Conservation (phyloP, 805 yeast species). For the Saccharomycopsis amapae region DNA sequence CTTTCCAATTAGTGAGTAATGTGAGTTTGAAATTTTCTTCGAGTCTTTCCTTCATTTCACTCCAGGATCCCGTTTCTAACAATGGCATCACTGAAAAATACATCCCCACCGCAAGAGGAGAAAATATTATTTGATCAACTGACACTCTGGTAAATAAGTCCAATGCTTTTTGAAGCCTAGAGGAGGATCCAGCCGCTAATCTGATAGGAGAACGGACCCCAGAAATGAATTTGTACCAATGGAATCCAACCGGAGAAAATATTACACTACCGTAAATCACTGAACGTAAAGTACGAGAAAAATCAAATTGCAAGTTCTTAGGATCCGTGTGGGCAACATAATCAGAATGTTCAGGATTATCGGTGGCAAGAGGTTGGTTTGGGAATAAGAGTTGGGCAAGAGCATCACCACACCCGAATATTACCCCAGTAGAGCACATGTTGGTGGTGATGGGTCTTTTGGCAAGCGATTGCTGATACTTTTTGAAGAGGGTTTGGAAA, state of each 20-base stretch:
- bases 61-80: conserved; percentile 47
- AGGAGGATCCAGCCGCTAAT: neutral
- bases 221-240: conserved; percentile 54
- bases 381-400: conserved; percentile 58
- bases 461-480: conserved; percentile 25
- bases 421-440: conserved; percentile 46
- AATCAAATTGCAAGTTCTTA: conserved; percentile 35
- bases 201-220: conserved; percentile 8
- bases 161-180: conserved; percentile 19
- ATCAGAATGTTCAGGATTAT: conserved; percentile 6
- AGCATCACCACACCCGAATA: conserved; percentile 70
- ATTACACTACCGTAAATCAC: conserved; percentile 62
- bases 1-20: conserved; percentile 64
- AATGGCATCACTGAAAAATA: conserved; percentile 63
- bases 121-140: conserved; percentile 67
- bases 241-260: conserved; percentile 69
- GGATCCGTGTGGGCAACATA: neutral
- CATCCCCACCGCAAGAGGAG: conserved; percentile 70
- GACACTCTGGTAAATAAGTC: conserved; percentile 40
- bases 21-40: conserved; percentile 57
- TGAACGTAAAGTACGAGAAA: conserved; percentile 53
- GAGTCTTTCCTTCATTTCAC: conserved; percentile 37
- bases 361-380: conserved; percentile 21
- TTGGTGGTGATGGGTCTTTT: conserved; percentile 47
- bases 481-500: conserved; percentile 7